A percentile compares a stretch with the other conserved stretches of the same genome.
Evolutionary conservation across 768 basidiomycete genomes (phyloP).

Genomic region (Termitomyces sp.): DNA sequence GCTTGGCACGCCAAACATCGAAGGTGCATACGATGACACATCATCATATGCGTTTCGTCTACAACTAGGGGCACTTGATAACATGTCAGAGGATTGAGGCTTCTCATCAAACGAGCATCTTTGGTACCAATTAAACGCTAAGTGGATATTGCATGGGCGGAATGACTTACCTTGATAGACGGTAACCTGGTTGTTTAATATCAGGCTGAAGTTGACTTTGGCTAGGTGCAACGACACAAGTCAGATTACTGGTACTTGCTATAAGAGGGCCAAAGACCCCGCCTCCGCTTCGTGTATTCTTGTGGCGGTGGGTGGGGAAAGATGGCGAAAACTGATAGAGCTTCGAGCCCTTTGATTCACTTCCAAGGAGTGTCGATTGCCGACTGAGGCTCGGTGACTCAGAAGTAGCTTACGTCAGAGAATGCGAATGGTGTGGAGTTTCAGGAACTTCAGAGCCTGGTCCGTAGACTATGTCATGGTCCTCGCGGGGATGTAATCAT

Average conservation of each 20-base stretch:
- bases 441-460: not conserved
- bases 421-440: not conserved
- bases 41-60: conserved; percentile 1
- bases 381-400: conserved; percentile 1
- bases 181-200: conserved; percentile 57
- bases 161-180: conserved; percentile 48
- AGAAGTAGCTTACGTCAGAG: not conserved
- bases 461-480: not conserved
- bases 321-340: conserved; percentile 1
- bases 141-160: not conserved
- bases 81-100: not conserved
- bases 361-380: not conserved
- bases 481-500: not conserved
- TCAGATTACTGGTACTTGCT: conserved; percentile 59
- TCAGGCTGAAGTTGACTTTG: conserved; percentile 48
- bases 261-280: conserved; percentile 72
- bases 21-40: conserved; percentile 1
- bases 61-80: not conserved
- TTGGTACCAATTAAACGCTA: not conserved
- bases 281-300: conserved; percentile 35
- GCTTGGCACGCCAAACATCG: not conserved
- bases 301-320: not conserved
- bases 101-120: conserved; percentile 22
- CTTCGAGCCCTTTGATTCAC: conserved; percentile 1
- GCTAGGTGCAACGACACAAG: conserved; percentile 53